These are phyloP conservation scores for Pelargonium myrrhifolium DNA, from an alignment of 441 rosid species.

Conservation along the genomic window DNA sequence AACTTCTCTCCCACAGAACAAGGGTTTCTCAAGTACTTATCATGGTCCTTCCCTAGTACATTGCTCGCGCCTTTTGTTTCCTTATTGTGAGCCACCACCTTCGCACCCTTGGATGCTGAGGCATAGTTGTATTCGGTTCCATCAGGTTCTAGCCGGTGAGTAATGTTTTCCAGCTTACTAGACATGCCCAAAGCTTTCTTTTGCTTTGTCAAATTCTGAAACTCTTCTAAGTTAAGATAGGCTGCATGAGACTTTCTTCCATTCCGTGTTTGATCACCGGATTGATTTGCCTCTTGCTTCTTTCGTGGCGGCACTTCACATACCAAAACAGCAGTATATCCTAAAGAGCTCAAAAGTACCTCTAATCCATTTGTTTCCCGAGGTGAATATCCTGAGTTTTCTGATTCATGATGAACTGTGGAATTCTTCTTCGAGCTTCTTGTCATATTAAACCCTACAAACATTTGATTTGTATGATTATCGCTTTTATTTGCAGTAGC, in stretches of 20 bases:
- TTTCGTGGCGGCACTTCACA: constrained; percentile 34
- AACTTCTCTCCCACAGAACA: constrained; percentile 85
- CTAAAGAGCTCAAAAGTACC: constrained; percentile 42
- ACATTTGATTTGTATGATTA: constrained; percentile 25
- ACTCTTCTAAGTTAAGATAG: constrained; percentile 72
- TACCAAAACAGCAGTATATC: constrained; percentile 32
- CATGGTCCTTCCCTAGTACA: constrained; percentile 68
- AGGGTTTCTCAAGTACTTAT: constrained; percentile 90
- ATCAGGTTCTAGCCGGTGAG: constrained; percentile 80
- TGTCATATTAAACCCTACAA: constrained; percentile 33
- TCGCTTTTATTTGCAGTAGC: constrained; percentile 17
- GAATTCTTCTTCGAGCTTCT: constrained; percentile 28
- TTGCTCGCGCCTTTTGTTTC: constrained; percentile 89
- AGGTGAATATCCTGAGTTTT: constrained; percentile 32
- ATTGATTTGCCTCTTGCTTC: constrained; percentile 16
- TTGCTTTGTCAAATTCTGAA: constrained; percentile 52
- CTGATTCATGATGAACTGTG: constrained; percentile 25
- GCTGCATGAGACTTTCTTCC: constrained; percentile 29
- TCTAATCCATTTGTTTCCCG: constrained; percentile 31
- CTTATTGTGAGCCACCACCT: constrained; percentile 68
- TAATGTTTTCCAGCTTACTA: constrained; percentile 46
- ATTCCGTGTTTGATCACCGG: constrained; percentile 18
- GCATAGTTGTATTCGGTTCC: constrained; percentile 84
- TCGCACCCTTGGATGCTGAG: constrained; percentile 82
- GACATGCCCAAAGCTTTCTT: constrained; percentile 45